Percentiles rank a stretch among this genome's conserved stretches.
Conservation (phyloP, 257 asterid species). For the Solanum gandarillasii region DNA sequence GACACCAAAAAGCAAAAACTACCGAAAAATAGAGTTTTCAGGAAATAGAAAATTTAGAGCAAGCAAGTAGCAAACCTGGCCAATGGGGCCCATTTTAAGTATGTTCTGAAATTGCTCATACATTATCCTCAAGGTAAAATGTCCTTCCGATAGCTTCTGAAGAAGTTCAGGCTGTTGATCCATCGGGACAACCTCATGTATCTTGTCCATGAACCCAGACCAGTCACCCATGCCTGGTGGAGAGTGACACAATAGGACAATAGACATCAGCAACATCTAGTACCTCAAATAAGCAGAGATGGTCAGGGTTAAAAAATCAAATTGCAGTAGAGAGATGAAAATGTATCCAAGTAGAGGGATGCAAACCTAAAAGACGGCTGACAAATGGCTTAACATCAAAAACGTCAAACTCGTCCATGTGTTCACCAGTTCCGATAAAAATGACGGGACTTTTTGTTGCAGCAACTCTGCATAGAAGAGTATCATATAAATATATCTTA, state of each 20-base stretch:
- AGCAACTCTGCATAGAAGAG: conserved; percentile 62
- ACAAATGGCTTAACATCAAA: conserved; percentile 96
- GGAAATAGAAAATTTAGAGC: not conserved
- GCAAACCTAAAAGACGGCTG: conserved; percentile 89
- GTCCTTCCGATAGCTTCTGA: conserved; percentile 92
- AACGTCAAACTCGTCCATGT: conserved; percentile 94
- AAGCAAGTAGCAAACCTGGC: conserved; percentile 47
- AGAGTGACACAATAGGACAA: not conserved
- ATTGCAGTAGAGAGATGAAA: not conserved
- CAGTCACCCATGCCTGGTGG: conserved; percentile 86
- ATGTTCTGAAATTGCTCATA: conserved; percentile 84
- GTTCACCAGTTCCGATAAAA: conserved; percentile 97
- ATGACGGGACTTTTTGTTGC: conserved; percentile 97
- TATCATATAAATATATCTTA: not conserved
- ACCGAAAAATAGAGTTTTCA: not conserved
- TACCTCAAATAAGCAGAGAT: not conserved
- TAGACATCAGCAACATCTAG: not conserved
- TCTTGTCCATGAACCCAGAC: conserved; percentile 97
- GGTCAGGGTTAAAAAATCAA: not conserved
- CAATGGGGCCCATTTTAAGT: conserved; percentile 90
- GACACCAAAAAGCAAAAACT: not conserved
- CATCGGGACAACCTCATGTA: conserved; percentile 93
- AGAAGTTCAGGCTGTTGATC: conserved; percentile 98
- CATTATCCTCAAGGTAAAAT: conserved; percentile 81
- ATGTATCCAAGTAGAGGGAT: not conserved